Evolutionary conservation across 306 rosid species (phyloP).

Genomic region (Canavalia ensiformis): DNA sequence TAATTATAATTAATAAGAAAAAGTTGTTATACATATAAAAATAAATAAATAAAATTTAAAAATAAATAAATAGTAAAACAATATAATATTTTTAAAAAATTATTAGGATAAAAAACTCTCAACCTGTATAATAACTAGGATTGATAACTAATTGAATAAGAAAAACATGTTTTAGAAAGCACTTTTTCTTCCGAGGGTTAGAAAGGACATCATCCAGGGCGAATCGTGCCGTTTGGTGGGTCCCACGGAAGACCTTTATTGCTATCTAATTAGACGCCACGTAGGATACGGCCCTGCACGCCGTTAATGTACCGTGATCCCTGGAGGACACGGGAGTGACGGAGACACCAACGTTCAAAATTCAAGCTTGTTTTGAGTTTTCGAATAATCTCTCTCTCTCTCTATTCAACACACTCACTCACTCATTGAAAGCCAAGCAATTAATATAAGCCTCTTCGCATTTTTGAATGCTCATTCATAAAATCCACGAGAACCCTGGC

Average conservation of each 20-base stretch:
- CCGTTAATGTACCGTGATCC: conserved; percentile 40
- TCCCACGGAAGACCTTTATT: conserved; percentile 46
- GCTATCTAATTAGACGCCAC: conserved; percentile 43
- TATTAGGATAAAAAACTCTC: too few species aligned
- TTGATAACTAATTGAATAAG: neutral
- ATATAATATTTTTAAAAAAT: too few species aligned
- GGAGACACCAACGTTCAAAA: conserved; percentile 60
- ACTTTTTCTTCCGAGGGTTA: neutral
- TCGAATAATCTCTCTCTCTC: conserved; percentile 16
- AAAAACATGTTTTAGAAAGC: conserved; percentile 43
- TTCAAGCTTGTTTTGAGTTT: conserved; percentile 29
- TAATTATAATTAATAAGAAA: too few species aligned
- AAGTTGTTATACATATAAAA: too few species aligned
- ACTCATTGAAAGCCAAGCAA: conserved; percentile 52
- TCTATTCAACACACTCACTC: neutral
- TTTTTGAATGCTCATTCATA: conserved; percentile 59
- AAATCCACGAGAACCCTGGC: conserved; percentile 59
- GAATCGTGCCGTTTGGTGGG: conserved; percentile 58
- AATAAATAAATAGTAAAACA: too few species aligned
- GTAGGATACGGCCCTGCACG: conserved; percentile 42
- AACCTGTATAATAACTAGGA: too few species aligned
- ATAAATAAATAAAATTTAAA: too few species aligned
- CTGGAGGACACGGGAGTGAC: conserved; percentile 8
- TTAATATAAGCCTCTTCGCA: conserved; percentile 54
- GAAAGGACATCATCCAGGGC: conserved; percentile 46